A percentile compares a stretch with the other conserved stretches of the same genome.
These are phyloP conservation scores for Dipodascopsis tothii DNA, from an alignment of 805 yeast genomes.

Conservation along the genomic window DNA sequence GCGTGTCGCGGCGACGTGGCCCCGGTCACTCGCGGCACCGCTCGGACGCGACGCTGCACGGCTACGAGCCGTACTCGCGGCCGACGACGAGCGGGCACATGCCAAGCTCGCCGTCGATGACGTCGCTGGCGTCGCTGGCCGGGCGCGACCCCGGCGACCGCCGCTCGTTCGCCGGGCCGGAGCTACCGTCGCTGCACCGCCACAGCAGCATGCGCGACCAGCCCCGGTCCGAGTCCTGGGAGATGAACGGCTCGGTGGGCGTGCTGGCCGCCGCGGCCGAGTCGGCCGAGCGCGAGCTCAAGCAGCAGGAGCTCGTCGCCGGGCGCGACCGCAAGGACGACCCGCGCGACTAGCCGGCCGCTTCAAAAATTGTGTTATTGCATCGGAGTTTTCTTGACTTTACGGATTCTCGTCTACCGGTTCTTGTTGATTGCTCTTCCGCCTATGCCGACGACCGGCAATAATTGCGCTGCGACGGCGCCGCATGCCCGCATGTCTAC, in stretches of 20 bases:
- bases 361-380: no score
- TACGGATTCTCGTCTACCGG: no score
- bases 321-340: no score
- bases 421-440: no score
- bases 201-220: slow-evolving; percentile 1
- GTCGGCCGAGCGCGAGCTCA: slow-evolving; percentile 9
- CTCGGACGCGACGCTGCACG: slow-evolving; percentile 23
- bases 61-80: slow-evolving; percentile 22
- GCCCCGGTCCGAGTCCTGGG: slow-evolving; percentile 17
- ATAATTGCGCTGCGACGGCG: no score
- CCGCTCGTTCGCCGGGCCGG: background rate
- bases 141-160: background rate
- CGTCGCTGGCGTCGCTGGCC: background rate
- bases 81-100: slow-evolving; percentile 1
- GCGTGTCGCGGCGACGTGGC: slow-evolving; percentile 15
- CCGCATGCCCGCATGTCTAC: no score
- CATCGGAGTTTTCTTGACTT: no score
- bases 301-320: background rate
- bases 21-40: slow-evolving; percentile 21
- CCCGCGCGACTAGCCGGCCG: no score
- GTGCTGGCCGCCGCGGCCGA: slow-evolving; percentile 19
- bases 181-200: background rate
- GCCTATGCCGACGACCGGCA: no score
- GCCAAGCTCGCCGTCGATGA: background rate
- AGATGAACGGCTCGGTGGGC: slow-evolving; percentile 15